Evolutionary conservation across 2,329 filamentous ascomycete species (phyloP).

Genomic region (Venturia carpophila): DNA sequence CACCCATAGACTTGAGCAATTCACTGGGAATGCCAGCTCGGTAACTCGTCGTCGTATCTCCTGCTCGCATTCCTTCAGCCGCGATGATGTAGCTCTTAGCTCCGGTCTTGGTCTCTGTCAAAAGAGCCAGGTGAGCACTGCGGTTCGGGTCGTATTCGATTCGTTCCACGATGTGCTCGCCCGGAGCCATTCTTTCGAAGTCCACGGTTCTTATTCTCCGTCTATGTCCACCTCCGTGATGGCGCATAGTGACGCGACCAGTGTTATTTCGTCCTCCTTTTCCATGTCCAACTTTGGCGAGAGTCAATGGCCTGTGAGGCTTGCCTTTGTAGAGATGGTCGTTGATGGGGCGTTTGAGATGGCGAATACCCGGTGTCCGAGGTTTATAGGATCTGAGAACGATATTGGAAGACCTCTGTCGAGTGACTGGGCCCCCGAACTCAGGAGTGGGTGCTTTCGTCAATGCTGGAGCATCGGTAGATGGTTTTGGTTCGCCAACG

Average conservation of each 20-base stretch:
- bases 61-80: slow-evolving; percentile 86
- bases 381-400: slow-evolving; percentile 72
- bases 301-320: slow-evolving; percentile 73
- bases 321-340: slow-evolving; percentile 95
- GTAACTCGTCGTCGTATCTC: slow-evolving; percentile 89
- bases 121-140: slow-evolving; percentile 83
- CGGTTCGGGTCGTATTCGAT: slow-evolving; percentile 95
- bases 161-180: slow-evolving; percentile 80
- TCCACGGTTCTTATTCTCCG: slow-evolving; percentile 87
- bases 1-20: slow-evolving; percentile 85
- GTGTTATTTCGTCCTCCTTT: slow-evolving; percentile 89
- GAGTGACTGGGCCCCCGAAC: neutral
- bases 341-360: slow-evolving; percentile 87
- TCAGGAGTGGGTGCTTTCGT: neutral
- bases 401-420: slow-evolving; percentile 4
- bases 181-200: slow-evolving; percentile 69
- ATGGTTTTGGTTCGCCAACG: neutral
- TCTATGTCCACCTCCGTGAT: slow-evolving; percentile 88
- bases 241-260: slow-evolving; percentile 78
- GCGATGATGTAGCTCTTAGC: slow-evolving; percentile 83
- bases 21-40: slow-evolving; percentile 80
- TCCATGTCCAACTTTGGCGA: slow-evolving; percentile 83
- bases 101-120: slow-evolving; percentile 62
- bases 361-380: slow-evolving; percentile 82
- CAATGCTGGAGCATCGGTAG: neutral